These are phyloP conservation scores for Apostasia ramifera DNA, from an alignment of 106 monocot species.

Conservation along the genomic window DNA sequence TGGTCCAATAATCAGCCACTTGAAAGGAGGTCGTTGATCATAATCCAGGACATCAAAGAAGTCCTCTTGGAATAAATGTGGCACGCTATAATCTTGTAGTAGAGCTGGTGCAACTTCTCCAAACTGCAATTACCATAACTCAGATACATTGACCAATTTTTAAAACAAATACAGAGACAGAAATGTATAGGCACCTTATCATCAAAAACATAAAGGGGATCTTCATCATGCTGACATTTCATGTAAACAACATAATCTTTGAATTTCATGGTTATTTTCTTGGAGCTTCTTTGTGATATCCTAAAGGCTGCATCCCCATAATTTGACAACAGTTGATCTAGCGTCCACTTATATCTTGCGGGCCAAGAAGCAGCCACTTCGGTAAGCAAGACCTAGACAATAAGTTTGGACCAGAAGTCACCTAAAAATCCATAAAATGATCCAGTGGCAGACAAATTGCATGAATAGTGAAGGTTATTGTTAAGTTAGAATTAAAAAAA, in stretches of 20 bases:
- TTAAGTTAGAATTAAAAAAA: not conserved
- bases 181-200: constrained; percentile 51
- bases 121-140: constrained; percentile 46
- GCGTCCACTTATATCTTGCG: constrained; percentile 74
- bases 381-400: constrained; percentile 73
- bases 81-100: constrained; percentile 78
- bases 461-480: not conserved
- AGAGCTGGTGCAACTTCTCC: constrained; percentile 83
- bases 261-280: constrained; percentile 79
- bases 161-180: not conserved
- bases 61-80: constrained; percentile 87
- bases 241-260: constrained; percentile 91
- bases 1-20: constrained; percentile 98
- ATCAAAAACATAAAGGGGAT: constrained; percentile 98
- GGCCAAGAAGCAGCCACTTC: constrained; percentile 77
- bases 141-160: constrained; percentile 8
- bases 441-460: not conserved
- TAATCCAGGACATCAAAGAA: constrained; percentile 76
- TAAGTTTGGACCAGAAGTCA: not conserved
- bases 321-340: constrained; percentile 47
- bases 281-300: constrained; percentile 84
- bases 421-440: not conserved
- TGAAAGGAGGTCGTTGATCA: constrained; percentile 83
- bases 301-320: constrained; percentile 78
- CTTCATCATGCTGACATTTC: constrained; percentile 92